A percentile compares a stretch with the other conserved stretches of the same genome.
Evolutionary conservation across 106 monocot species (phyloP).

Genomic region (Acorus calamus): DNA sequence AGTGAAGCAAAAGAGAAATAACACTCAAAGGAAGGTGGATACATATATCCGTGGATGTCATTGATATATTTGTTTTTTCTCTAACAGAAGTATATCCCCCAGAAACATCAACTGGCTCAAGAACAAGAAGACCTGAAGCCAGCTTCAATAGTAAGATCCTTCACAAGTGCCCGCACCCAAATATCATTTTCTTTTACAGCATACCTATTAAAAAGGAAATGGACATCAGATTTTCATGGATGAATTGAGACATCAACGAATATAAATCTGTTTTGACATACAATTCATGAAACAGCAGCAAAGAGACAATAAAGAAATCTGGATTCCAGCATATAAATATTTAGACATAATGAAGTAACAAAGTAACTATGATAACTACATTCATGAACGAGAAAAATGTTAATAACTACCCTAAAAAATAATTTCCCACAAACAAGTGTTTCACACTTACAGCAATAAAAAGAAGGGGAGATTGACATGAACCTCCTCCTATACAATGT

Average conservation of each 20-base stretch:
- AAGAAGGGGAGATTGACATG: no score
- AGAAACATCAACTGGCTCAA: conserved; percentile 84
- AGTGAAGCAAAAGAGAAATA: conserved; percentile 67
- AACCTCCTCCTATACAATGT: no score
- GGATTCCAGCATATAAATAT: no score
- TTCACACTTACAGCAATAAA: no score
- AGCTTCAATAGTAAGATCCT: conserved; percentile 87
- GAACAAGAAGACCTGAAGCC: conserved; percentile 90
- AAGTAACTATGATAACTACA: no score
- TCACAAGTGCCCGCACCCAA: conserved; percentile 67
- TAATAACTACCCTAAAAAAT: no score
- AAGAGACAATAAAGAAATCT: background rate
- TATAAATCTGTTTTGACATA: no score
- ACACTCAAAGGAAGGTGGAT: conserved; percentile 77
- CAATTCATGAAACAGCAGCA: background rate
- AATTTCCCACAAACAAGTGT: no score
- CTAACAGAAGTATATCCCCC: conserved; percentile 85
- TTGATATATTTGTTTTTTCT: conserved; percentile 77
- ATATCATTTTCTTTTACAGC: conserved; percentile 76
- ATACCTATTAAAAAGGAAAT: conserved; percentile 50
- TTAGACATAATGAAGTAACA: no score
- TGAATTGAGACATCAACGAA: no score
- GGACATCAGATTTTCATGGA: background rate
- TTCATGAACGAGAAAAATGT: no score
- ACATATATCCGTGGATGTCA: conserved; percentile 66